phyloP scores from a whole-genome alignment of 768 basidiomycete genomes.

The Hydnum rufescens region DNA sequence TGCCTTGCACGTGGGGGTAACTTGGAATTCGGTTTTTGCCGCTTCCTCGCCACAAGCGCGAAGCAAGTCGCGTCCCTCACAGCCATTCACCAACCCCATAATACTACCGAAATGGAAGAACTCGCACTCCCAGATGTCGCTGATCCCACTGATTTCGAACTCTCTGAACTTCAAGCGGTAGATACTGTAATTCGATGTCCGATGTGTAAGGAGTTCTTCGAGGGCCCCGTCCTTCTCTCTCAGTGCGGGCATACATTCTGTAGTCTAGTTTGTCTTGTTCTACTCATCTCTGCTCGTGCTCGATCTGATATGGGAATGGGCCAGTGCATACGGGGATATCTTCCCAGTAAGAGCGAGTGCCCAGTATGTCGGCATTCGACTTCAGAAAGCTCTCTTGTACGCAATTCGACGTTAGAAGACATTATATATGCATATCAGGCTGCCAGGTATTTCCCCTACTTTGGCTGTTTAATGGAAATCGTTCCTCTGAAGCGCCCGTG shows the following conservation, averaged over 20 bases:
- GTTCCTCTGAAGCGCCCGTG: background rate
- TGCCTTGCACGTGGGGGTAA: too few species aligned
- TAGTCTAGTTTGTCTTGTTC: constrained; percentile 32
- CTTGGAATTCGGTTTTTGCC: too few species aligned
- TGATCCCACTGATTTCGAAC: constrained; percentile 55
- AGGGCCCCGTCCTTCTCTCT: constrained; percentile 47
- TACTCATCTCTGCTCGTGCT: background rate
- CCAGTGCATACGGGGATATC: constrained; percentile 49
- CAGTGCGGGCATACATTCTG: constrained; percentile 69
- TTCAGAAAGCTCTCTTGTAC: constrained; percentile 42
- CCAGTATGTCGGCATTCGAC: constrained; percentile 44
- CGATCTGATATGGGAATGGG: background rate
- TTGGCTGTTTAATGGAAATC: background rate
- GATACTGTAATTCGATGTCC: constrained; percentile 51
- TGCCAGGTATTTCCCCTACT: constrained; percentile 32
- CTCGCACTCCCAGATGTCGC: too few species aligned
- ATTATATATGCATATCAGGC: constrained; percentile 48
- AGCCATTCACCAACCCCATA: too few species aligned
- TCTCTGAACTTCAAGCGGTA: constrained; percentile 37
- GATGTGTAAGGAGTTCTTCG: constrained; percentile 57
- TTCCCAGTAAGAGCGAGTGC: constrained; percentile 44
- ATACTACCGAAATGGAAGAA: too few species aligned
- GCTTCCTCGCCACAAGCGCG: too few species aligned
- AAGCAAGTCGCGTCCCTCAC: too few species aligned
- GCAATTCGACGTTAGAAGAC: constrained; percentile 52